Conservation (phyloP, 495 filamentous ascomycete species). For the Hypoxylon perforatum region DNA sequence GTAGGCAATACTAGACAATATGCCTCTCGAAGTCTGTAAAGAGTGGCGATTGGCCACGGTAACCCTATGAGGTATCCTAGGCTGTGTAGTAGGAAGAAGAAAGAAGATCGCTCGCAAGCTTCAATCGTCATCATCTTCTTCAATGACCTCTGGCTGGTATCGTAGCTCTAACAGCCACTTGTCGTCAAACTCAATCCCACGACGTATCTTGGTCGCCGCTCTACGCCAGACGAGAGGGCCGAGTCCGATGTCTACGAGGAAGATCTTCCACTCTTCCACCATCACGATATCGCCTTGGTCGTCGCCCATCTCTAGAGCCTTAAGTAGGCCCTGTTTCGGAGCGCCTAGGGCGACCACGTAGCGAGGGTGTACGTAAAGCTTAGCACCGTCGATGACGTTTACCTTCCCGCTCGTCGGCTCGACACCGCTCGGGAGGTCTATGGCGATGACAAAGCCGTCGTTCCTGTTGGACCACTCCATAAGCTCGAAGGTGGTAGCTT, state of each 20-base stretch:
- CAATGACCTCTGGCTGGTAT: constrained; percentile 52
- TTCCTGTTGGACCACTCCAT: constrained; percentile 88
- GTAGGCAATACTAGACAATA: no score
- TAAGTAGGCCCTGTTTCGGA: constrained; percentile 83
- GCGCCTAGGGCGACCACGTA: constrained; percentile 85
- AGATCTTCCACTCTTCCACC: constrained; percentile 73
- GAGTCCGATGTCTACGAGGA: constrained; percentile 87
- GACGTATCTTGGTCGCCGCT: constrained; percentile 78
- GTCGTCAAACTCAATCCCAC: constrained; percentile 85
- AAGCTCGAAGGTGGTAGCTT: constrained; percentile 81
- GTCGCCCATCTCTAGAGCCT: constrained; percentile 70
- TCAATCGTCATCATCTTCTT: constrained; percentile 40
- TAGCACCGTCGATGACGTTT: constrained; percentile 69
- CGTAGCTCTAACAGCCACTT: constrained; percentile 80
- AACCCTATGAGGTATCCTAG: no score
- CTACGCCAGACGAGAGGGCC: constrained; percentile 85
- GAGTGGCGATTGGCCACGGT: no score
- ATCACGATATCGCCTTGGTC: constrained; percentile 58
- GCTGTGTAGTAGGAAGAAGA: background rate
- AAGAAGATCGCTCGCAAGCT: background rate
- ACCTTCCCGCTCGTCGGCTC: constrained; percentile 78
- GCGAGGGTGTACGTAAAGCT: constrained; percentile 77
- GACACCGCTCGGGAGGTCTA: constrained; percentile 89
- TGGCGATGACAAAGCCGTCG: constrained; percentile 78
- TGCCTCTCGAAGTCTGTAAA: no score